Base-by-base conservation (phyloP, 2,329 filamentous ascomycete genomes). In the Teratosphaeria gauchensis region DNA sequence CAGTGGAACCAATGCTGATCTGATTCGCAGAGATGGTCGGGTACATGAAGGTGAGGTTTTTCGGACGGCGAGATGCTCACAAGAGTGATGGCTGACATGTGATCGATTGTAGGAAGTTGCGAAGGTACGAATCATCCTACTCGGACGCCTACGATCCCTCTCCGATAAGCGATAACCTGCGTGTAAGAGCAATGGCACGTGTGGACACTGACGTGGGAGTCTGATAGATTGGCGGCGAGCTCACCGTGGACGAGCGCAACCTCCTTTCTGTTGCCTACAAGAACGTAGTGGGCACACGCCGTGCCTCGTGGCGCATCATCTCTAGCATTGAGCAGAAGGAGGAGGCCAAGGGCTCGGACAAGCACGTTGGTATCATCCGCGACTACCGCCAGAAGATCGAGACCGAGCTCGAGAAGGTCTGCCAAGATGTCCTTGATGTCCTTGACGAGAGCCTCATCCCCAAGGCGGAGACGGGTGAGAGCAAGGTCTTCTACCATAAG, bases 401-500 rank as follows among this genome's bases (percentile, higher is more conserved):
- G 85, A 83, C 82, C 72, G 92, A 97, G 83, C 87, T 97, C 71
- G 92, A 94, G 85, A 89, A 92, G 82, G 90, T 96, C 79, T 97
- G 92, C 85, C 86, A 96, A 81, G 92, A 97, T 81, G 90, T 96
- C 69, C 88, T 97, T 69, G 88, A 96, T 72, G 92, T 97, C 69
- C 84, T 97, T 67, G 92, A 96, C 76, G 83, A 96, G 73, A 87
- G 86, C 75, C 83, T 97, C 73, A 97, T 97, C 75, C 92, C 92
- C 78, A 92, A 94, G 79, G 92, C 92, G 74, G 88, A 94, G 79
- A 88, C 90, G 68, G 92, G 92, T 81, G 92, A 97, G 84, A 96
- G 91, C 77, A 97, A 96, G 87, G 92, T 97, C 76, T 97, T 97
- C 80, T 97, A 97, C 83, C 92, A 96, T 88, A 97, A 97, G 87